Conservation (phyloP, 225 moss, liverwort and hornwort genomes). For the Climacium dendroides region DNA sequence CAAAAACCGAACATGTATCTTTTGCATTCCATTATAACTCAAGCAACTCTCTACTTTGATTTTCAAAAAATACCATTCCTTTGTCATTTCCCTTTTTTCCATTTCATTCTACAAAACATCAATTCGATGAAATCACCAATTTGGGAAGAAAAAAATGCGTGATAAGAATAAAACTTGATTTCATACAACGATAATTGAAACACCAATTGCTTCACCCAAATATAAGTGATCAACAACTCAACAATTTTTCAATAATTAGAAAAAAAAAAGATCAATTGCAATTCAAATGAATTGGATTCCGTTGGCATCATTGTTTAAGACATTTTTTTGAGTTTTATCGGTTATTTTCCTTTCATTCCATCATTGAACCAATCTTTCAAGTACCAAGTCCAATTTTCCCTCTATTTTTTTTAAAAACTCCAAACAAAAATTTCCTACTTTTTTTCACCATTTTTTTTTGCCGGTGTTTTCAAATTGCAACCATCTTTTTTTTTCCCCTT, state of each 20-base stretch:
- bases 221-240: background rate
- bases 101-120: background rate
- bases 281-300: too few species aligned
- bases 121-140: background rate
- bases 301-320: accelerated
- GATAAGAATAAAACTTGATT: background rate
- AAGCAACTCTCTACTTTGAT: background rate
- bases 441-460: background rate
- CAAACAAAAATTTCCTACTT: background rate
- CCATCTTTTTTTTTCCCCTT: too few species aligned
- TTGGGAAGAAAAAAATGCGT: background rate
- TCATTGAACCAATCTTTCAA: too few species aligned
- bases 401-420: too few species aligned
- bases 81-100: accelerated
- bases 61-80: background rate
- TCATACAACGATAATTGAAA: background rate
- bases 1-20: accelerated
- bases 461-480: too few species aligned
- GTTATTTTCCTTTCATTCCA: too few species aligned
- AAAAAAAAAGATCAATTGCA: too few species aligned
- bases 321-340: background rate
- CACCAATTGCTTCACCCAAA: background rate
- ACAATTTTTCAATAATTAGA: background rate
- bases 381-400: accelerated
- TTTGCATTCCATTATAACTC: background rate